Evolutionary conservation across 306 rosid species (phyloP).

Genomic region (Cicer cuneatum): DNA sequence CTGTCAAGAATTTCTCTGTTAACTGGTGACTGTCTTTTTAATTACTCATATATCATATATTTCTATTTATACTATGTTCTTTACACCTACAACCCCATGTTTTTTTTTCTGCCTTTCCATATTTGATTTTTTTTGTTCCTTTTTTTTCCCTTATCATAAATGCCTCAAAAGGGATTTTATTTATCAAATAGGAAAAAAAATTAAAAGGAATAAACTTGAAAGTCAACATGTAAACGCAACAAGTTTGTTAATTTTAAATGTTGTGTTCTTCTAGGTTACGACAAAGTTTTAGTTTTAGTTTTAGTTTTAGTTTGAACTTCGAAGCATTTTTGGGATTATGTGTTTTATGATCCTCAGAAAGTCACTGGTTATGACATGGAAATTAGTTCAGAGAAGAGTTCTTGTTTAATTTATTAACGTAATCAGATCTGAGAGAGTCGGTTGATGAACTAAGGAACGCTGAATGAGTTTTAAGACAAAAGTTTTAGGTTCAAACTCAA

Average conservation of each 20-base stretch:
- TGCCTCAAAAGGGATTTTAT: conserved; percentile 16
- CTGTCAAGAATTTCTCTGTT: conserved; percentile 39
- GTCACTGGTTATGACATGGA: conserved; percentile 7
- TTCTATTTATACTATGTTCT: not conserved
- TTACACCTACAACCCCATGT: not conserved
- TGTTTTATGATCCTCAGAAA: not conserved
- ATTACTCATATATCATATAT: not conserved
- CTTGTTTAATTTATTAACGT: conserved; percentile 1
- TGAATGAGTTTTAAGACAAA: too few relatives aligned
- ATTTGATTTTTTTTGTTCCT: not conserved
- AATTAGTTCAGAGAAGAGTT: conserved; percentile 4
- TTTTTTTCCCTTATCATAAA: not conserved
- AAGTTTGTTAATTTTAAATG: conserved; percentile 1
- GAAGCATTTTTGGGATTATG: not conserved
- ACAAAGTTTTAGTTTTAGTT: not conserved
- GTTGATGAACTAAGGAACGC: too few relatives aligned
- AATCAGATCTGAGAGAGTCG: not conserved
- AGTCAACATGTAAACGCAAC: not conserved
- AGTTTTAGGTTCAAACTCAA: too few relatives aligned
- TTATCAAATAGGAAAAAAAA: not conserved
- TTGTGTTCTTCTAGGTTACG: not conserved
- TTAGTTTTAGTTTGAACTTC: not conserved
- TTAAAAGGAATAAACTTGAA: not conserved
- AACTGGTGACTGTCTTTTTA: conserved; percentile 33
- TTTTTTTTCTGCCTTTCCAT: not conserved